A percentile compares a stretch with the other conserved stretches of the same genome.
Evolutionary conservation across 805 yeast species (phyloP).

Genomic region (Osmozyma mogii): DNA sequence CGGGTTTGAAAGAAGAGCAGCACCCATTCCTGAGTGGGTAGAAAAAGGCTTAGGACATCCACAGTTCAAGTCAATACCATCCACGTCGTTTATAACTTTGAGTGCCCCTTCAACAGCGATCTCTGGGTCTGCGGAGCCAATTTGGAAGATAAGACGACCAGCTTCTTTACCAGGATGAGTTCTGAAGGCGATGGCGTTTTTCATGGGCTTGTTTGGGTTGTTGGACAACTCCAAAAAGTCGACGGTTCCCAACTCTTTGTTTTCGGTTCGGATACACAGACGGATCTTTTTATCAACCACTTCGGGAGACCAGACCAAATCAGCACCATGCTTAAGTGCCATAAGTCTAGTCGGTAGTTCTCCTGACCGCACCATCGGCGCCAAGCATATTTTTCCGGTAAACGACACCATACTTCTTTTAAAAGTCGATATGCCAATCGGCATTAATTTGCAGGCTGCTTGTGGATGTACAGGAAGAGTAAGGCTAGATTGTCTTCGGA

Average conservation of each 20-base stretch:
- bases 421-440: too few species aligned
- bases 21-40: constrained; percentile 96
- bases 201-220: constrained; percentile 21
- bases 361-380: constrained; percentile 96
- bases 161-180: constrained; percentile 58
- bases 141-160: constrained; percentile 73
- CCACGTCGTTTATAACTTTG: constrained; percentile 76
- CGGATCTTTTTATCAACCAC: constrained; percentile 80
- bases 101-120: constrained; percentile 85
- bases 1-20: constrained; percentile 79
- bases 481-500: too few species aligned
- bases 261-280: constrained; percentile 57
- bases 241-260: constrained; percentile 47
- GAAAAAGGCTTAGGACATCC: constrained; percentile 98
- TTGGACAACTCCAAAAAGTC: constrained; percentile 40
- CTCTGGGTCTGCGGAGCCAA: constrained; percentile 80
- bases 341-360: constrained; percentile 85
- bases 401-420: constrained; percentile 71
- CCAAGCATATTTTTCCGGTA: constrained; percentile 73
- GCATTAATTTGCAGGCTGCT: too few species aligned
- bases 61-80: constrained; percentile 87
- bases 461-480: too few species aligned
- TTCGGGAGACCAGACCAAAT: constrained; percentile 92
- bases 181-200: constrained; percentile 56
- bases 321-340: constrained; percentile 81